Percentiles rank a stretch among this genome's conserved stretches.
Evolutionary conservation across 768 basidiomycete genomes (phyloP).

Genomic region (Rhizopogon rudus): DNA sequence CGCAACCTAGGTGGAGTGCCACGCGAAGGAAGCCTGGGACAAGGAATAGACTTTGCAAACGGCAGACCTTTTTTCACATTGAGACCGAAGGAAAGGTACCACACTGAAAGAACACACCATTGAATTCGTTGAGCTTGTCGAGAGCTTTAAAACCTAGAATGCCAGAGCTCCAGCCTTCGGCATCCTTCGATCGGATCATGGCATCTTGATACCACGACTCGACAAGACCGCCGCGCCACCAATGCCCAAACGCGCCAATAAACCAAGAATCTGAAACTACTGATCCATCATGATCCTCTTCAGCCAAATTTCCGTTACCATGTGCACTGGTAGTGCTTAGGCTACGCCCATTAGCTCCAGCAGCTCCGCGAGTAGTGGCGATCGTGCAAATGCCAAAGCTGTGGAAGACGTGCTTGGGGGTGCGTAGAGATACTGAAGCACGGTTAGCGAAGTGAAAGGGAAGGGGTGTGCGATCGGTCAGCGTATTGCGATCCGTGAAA

Average conservation of each 20-base stretch:
- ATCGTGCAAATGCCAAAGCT: constrained; percentile 85
- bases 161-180: constrained; percentile 74
- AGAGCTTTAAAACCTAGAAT: constrained; percentile 71
- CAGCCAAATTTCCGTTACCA: constrained; percentile 17
- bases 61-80: constrained; percentile 36
- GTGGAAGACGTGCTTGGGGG: constrained; percentile 84
- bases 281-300: constrained; percentile 35
- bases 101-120: constrained; percentile 40
- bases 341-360: constrained; percentile 48
- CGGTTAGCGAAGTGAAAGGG: constrained; percentile 86
- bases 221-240: constrained; percentile 84
- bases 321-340: constrained; percentile 27
- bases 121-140: constrained; percentile 63
- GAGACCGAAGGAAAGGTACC: not conserved
- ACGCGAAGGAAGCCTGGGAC: constrained; percentile 35
- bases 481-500: constrained; percentile 14
- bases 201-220: constrained; percentile 78
- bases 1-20: constrained; percentile 53
- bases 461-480: constrained; percentile 24
- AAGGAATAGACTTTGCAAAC: constrained; percentile 44
- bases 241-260: constrained; percentile 84
- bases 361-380: constrained; percentile 41
- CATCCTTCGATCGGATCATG: constrained; percentile 56
- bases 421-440: constrained; percentile 88
- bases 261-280: constrained; percentile 81